phyloP scores from a whole-genome alignment of 2,329 filamentous ascomycete species.

The Cladosporium cucumerinum region DNA sequence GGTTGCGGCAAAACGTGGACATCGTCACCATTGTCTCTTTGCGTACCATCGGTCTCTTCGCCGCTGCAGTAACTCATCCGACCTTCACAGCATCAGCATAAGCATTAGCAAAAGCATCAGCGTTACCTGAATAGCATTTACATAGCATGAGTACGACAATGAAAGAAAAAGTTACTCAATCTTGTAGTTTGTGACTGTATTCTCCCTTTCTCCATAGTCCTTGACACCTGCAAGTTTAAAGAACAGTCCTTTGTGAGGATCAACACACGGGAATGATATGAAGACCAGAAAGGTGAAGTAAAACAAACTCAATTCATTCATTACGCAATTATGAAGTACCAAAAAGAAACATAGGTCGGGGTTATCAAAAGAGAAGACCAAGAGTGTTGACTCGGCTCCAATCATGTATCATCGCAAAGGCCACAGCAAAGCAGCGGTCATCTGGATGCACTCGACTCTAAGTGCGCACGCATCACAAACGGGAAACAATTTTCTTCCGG shows the following conservation, averaged over 20 bases:
- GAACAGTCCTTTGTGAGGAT: too few species aligned
- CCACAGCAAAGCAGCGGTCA: not conserved
- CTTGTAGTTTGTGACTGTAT: not conserved
- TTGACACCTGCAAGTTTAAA: not conserved
- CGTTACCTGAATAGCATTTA: not conserved
- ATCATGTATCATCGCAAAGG: not conserved
- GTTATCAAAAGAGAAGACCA: not conserved
- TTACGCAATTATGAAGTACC: not conserved
- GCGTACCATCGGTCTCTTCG: not conserved
- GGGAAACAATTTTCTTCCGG: not conserved
- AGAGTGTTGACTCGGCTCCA: not conserved
- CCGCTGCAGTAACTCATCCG: not conserved
- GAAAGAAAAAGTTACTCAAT: not conserved
- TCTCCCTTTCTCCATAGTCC: not conserved
- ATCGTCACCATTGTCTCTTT: not conserved
- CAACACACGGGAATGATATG: not conserved
- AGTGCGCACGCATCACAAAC: not conserved
- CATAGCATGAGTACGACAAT: not conserved
- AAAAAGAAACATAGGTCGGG: not conserved
- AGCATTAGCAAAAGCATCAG: not conserved
- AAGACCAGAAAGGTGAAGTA: not conserved
- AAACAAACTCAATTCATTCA: not conserved
- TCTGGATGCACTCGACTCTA: not conserved
- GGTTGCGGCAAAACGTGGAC: not conserved
- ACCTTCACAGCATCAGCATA: not conserved